Evolutionary conservation across 768 basidiomycete genomes (phyloP), one percentile per base, ranked within the genome.

Genomic region (Gloeophyllum trabeum): DNA sequence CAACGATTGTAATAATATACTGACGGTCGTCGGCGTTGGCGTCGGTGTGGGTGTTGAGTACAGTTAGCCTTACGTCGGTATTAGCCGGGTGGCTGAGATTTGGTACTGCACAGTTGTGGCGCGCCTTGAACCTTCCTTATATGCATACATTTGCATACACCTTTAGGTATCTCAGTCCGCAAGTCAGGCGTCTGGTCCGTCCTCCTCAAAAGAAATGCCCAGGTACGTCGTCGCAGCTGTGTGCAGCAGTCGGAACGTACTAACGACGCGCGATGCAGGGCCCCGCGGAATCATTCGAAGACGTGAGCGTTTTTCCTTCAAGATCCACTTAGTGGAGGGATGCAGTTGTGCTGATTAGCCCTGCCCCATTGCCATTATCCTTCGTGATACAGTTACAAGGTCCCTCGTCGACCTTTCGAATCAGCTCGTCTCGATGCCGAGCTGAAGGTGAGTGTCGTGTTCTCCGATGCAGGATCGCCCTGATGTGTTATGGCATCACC

Each of bases 371-470:
- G 60, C 66, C 53, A n/a, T n/a, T n/a, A 52, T 48, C 45, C 12
- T 7, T 21, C 20, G 36, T 44, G 43, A 41, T 46, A 64, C 64
- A 90, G 89, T 70, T 96, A 94, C 75, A 96, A 97, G 79, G 93
- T 96, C 78, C 94, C 94, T 60, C 89, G 81, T 75, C 80, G 94
- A 63, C 82, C 94, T 63, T 98, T 81, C 69, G 90, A 85, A 71
- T 89, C 91, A 45, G 90, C 93, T 61, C 91, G 94, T 69, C 92
- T 98, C 72, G 96, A 99, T 72, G 84, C 88, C 54, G 96, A 99
- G 77, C 79, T 99, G 65, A 98, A 98, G 87, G 92, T 92, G 57
- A 46, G 54, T 43, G 7, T 19, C 13, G 46, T 24, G 41, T n/a
- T 20, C 23, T 42, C n/a, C n/a, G n/a, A 34, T 23, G 25, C 43